Base-by-base conservation (phyloP, 2,329 filamentous ascomycete genomes). In the Fusarium protoensiforme region DNA sequence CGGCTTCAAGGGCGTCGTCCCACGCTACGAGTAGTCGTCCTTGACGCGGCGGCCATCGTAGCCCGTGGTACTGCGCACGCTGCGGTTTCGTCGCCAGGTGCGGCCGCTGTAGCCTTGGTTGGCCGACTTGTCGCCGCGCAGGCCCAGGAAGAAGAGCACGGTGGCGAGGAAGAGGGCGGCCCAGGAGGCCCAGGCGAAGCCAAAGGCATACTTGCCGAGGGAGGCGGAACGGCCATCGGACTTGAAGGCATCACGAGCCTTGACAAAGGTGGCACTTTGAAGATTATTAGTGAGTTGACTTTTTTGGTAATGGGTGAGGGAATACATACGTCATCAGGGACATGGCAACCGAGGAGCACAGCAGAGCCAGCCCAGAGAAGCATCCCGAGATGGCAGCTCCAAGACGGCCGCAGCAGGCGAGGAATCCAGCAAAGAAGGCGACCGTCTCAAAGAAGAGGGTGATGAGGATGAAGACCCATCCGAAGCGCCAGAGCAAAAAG, bases 381-480 rank as follows among this genome's bases (percentile, higher is more conserved):
- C 92, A 78, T 20, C 88, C 91, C 7, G 91, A 89, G 46, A 95
- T 81, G 54, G 90, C 92, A 9, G 92, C 89, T 53, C 92, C 93
- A 2, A 95, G 86, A 64, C 93, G 90, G 36, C 91, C 91, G 82
- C 87, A 93, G 79, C 92, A 91, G 18, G 93, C 92, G 18, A 95
- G 83, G 70, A 94, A 86, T 72, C 91, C 89, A 13, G 87, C 84
- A 82, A 94, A 88, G 80, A 95, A 90, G 70, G 92, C 90, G 29
- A 90, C 64, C 56, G 89, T 87, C 71, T 90, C 89, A 81, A 97
- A 96, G 86, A 98, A 91, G 39, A 98, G 89, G 20, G 91, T 90
- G 74, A 98, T 92, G 65, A 98, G 86, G 85, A 93, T 93, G 83
- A 98, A 96, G 39, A 95, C 94, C 89, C 96, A 98, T 82, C 94